Conservation (phyloP, 495 filamentous ascomycete species). For the Penicillium macrosclerotiorum region DNA sequence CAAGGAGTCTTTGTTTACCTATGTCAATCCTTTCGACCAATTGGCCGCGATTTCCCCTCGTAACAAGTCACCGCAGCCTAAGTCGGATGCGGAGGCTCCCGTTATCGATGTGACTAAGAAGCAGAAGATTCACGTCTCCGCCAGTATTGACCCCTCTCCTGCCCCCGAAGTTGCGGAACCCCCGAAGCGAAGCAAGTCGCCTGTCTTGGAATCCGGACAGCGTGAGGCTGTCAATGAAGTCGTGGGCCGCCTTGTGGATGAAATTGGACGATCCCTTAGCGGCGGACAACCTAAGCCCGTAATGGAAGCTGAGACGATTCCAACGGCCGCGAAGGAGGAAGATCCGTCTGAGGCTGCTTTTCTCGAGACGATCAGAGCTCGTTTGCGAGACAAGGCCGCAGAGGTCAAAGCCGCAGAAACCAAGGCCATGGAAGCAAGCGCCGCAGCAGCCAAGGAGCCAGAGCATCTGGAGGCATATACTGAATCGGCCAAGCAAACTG, state of each 20-base stretch:
- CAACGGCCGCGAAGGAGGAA: constrained; percentile 29
- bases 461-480: neutral
- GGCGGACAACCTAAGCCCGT: constrained; percentile 58
- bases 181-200: constrained; percentile 32
- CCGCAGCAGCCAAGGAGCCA: constrained; percentile 28
- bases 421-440: constrained; percentile 33
- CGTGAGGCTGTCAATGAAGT: constrained; percentile 71
- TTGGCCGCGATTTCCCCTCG: constrained; percentile 67
- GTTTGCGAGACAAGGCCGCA: constrained; percentile 35
- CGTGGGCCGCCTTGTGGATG: constrained; percentile 62
- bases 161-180: constrained; percentile 7
- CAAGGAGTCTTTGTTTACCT: constrained; percentile 63
- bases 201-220: constrained; percentile 34
- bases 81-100: constrained; percentile 38
- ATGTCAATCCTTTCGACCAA: constrained; percentile 79
- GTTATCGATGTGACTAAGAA: constrained; percentile 28
- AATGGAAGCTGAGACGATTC: constrained; percentile 24
- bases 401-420: constrained; percentile 28
- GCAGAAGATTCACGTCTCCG: constrained; percentile 24
- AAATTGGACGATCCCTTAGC: constrained; percentile 67
- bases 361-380: constrained; percentile 30
- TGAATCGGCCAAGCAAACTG: constrained; percentile 1
- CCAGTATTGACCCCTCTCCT: constrained; percentile 15
- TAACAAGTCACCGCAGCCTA: constrained; percentile 46
- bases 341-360: constrained; percentile 30